phyloP scores from a whole-genome alignment of 176 grass and related monocot species.

The Musa schizocarpa region DNA sequence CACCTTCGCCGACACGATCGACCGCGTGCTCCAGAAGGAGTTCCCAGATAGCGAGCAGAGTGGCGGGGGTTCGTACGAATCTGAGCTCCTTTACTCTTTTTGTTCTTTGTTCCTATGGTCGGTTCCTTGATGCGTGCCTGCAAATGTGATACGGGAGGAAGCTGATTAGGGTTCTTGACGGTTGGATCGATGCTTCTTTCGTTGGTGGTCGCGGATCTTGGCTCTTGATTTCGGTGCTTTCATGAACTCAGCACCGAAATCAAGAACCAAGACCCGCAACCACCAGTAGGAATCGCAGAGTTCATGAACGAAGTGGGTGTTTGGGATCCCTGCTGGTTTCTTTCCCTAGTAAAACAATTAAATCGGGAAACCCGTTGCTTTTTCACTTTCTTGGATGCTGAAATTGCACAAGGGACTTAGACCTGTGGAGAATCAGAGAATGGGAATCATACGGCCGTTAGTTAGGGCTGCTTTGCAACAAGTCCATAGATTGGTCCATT shows the following conservation, averaged over 20 bases:
- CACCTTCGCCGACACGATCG: slow-evolving; percentile 85
- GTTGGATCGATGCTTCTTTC: background rate
- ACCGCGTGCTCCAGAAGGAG: slow-evolving; percentile 89
- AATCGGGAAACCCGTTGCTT: too few species aligned
- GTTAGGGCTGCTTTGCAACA: background rate
- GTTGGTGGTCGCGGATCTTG: background rate
- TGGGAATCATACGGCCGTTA: background rate
- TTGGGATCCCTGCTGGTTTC: background rate
- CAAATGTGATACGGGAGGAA: background rate
- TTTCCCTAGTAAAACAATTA: background rate
- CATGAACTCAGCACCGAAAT: background rate
- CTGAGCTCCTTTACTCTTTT: slow-evolving; percentile 2
- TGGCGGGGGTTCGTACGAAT: slow-evolving; percentile 69
- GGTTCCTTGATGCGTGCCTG: background rate
- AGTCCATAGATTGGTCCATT: background rate
- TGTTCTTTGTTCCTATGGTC: background rate
- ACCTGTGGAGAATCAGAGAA: too few species aligned
- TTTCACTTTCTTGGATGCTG: too few species aligned
- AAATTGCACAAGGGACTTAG: too few species aligned
- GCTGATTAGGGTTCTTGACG: background rate
- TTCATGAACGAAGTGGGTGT: background rate
- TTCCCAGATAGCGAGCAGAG: slow-evolving; percentile 85
- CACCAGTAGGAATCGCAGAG: too few species aligned
- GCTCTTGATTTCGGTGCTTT: background rate
- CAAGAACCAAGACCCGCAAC: background rate